phyloP scores from a whole-genome alignment of 768 basidiomycete genomes.

The Rhodosporidiobolus sp. region DNA sequence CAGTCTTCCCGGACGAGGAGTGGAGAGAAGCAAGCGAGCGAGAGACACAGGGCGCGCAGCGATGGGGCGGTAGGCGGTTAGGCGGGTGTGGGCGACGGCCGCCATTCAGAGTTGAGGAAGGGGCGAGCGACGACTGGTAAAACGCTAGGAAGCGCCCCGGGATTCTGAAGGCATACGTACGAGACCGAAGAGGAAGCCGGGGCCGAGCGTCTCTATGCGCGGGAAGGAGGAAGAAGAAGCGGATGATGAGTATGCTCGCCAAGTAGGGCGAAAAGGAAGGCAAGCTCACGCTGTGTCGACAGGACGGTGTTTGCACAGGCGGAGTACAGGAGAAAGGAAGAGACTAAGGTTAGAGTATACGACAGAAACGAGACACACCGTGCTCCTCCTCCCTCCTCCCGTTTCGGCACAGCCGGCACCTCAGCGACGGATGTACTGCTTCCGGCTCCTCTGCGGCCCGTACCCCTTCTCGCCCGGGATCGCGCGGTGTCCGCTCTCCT shows the following conservation, averaged over 20 bases:
- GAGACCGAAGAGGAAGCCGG: not conserved
- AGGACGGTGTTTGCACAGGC: not conserved
- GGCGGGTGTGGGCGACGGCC: no score
- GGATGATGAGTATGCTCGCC: not conserved
- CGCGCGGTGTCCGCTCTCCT: slow-evolving; percentile 27
- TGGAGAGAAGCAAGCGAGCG: no score
- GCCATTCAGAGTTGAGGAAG: no score
- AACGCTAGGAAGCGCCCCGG: no score
- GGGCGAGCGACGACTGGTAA: no score
- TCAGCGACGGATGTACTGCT: slow-evolving; percentile 38
- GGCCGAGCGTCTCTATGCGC: no score
- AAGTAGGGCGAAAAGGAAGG: not conserved
- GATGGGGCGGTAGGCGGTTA: no score
- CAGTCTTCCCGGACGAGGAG: no score
- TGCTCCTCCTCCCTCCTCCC: no score
- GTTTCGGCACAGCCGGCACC: not conserved
- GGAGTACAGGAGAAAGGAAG: not conserved
- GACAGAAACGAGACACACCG: not conserved
- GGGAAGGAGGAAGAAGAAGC: not conserved
- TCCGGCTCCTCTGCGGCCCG: slow-evolving; percentile 35
- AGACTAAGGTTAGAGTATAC: not conserved
- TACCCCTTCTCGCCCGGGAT: slow-evolving; percentile 32
- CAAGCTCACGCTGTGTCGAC: not conserved
- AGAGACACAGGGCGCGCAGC: no score
- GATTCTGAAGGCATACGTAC: no score